A percentile compares a stretch with the other conserved stretches of the same genome.
Evolutionary conservation across 2,329 filamentous ascomycete species (phyloP).

Genomic region (Rutstroemia sp.): DNA sequence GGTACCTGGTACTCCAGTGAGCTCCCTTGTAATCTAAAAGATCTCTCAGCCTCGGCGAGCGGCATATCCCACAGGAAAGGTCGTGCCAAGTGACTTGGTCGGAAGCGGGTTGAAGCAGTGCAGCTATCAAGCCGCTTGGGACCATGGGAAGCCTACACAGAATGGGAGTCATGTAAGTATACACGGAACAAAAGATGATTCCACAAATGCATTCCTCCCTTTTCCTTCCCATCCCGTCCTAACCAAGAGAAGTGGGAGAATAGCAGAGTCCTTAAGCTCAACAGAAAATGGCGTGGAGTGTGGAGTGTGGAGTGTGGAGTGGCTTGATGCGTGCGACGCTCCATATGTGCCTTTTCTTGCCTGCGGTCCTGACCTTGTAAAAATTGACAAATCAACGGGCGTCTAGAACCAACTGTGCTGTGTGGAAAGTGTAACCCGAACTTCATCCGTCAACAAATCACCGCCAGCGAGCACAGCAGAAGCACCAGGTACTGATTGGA

Average conservation of each 20-base stretch:
- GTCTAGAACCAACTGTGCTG: not conserved
- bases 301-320: not conserved
- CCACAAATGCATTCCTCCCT: too few relatives aligned
- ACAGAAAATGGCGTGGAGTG: not conserved
- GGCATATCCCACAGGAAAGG: slow-evolving; percentile 2
- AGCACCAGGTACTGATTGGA: too few relatives aligned
- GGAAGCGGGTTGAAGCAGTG: not conserved
- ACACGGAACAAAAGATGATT: too few relatives aligned
- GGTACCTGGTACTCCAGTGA: not conserved
- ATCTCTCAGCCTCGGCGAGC: slow-evolving; percentile 4
- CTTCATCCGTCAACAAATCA: not conserved
- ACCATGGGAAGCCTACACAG: not conserved
- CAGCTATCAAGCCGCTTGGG: not conserved
- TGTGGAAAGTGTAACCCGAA: not conserved
- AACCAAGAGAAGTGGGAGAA: too few relatives aligned
- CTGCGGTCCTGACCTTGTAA: not conserved
- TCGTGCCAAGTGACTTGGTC: not conserved
- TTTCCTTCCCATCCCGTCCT: too few relatives aligned
- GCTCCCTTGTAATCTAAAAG: not conserved
- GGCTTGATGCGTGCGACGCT: not conserved
- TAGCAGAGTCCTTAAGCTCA: not conserved
- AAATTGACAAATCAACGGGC: not conserved
- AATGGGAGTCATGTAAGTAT: not conserved
- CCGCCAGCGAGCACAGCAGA: not conserved
- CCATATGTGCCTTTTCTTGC: slow-evolving; percentile 2